These are phyloP conservation scores for Candida odintsovae DNA, from an alignment of 805 yeast genomes.

Conservation along the genomic window DNA sequence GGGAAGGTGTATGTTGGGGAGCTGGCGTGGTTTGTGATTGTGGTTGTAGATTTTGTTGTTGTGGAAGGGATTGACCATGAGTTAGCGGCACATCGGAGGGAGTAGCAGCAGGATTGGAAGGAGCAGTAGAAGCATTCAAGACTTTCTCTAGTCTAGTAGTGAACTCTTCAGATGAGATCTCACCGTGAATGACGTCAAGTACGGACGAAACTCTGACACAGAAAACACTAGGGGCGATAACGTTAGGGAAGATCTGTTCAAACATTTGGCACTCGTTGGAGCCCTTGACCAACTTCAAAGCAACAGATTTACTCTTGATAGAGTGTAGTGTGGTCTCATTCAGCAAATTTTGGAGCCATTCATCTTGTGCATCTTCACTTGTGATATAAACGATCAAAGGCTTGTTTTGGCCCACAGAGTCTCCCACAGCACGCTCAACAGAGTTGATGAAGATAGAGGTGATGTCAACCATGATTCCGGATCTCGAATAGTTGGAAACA, in stretches of 20 bases:
- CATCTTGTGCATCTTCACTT: slow-evolving; percentile 17
- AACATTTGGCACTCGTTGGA: slow-evolving; percentile 42
- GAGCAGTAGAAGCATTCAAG: not conserved
- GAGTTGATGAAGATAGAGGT: slow-evolving; percentile 19
- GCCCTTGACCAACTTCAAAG: slow-evolving; percentile 34
- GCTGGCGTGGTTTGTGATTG: not conserved
- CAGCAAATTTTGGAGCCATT: slow-evolving; percentile 19
- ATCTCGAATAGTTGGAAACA: not conserved
- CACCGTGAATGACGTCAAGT: slow-evolving; percentile 36
- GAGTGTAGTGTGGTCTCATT: slow-evolving; percentile 11
- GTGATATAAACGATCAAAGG: slow-evolving; percentile 37
- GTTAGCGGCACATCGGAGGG: not conserved
- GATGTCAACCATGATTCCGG: slow-evolving; percentile 9
- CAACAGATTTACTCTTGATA: slow-evolving; percentile 28
- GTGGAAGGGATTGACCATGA: not conserved
- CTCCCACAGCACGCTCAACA: slow-evolving; percentile 35
- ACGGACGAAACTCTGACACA: slow-evolving; percentile 45
- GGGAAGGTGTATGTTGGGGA: not conserved
- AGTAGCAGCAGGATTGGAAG: not conserved
- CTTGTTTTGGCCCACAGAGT: slow-evolving; percentile 29
- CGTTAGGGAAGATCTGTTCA: slow-evolving; percentile 48
- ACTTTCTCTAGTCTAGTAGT: slow-evolving; percentile 20
- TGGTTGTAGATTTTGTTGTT: too few relatives aligned
- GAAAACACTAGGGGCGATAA: slow-evolving; percentile 49
- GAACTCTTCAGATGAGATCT: slow-evolving; percentile 24